phyloP scores from a whole-genome alignment of 495 filamentous ascomycete species.

The Letharia lupina region DNA sequence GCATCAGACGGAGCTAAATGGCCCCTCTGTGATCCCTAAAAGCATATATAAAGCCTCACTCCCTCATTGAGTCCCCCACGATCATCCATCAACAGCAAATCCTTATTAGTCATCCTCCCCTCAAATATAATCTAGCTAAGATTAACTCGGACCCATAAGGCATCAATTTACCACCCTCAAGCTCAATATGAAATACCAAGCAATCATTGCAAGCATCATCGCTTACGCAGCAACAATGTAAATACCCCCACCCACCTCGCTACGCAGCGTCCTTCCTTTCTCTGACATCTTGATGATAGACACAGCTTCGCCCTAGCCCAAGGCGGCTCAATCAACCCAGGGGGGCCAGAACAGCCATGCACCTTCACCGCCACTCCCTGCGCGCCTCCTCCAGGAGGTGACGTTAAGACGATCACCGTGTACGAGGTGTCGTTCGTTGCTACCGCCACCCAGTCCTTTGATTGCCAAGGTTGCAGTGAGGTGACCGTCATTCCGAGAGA shows the following conservation, averaged over 20 bases:
- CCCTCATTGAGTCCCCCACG: background rate
- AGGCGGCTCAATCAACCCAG: background rate
- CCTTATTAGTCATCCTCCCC: background rate
- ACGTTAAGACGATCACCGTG: conserved; percentile 9
- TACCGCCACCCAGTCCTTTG: conserved; percentile 3
- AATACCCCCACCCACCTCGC: background rate
- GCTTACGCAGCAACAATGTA: conserved; percentile 9
- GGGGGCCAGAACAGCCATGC: background rate
- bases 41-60: background rate
- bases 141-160: background rate
- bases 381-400: background rate
- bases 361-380: conserved; percentile 11
- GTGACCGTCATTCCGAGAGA: background rate
- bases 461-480: conserved; percentile 6
- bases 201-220: conserved; percentile 5
- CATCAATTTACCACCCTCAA: background rate
- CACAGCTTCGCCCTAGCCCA: conserved; percentile 3
- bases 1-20: background rate
- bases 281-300: background rate
- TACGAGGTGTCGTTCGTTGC: conserved; percentile 10
- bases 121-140: background rate
- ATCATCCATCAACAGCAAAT: background rate
- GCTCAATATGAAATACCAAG: conserved; percentile 9
- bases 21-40: background rate
- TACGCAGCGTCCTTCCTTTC: too few species aligned